Evolutionary conservation across 495 filamentous ascomycete genomes (phyloP).

Genomic region (Lasiosphaeria ovina): DNA sequence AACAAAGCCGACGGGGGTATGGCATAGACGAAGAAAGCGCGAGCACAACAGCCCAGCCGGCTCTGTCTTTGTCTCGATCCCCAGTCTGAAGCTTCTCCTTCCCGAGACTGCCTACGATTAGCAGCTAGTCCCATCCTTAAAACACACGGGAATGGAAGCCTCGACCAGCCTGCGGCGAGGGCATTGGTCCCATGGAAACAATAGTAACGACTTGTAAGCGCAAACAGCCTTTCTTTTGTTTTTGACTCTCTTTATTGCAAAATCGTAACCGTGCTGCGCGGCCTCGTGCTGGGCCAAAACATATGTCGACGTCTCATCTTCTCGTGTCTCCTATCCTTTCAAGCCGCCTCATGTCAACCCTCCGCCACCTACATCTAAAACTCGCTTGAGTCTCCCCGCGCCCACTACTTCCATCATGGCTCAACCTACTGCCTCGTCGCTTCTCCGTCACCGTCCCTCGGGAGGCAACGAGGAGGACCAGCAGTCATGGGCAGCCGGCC

Average conservation of each 20-base stretch:
- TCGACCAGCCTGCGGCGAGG: slow-evolving; percentile 6
- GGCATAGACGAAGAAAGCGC: slow-evolving; percentile 7
- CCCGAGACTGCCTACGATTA: not conserved
- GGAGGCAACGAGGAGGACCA: slow-evolving; percentile 2
- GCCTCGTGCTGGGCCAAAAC: no score
- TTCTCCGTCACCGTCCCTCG: not conserved
- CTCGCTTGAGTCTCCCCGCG: no score
- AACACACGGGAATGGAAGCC: slow-evolving; percentile 23
- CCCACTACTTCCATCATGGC: not conserved
- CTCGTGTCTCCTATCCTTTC: no score
- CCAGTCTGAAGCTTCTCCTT: not conserved
- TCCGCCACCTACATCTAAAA: no score
- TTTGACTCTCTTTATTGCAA: no score
- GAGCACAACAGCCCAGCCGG: not conserved
- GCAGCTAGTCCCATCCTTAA: no score
- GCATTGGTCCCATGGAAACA: no score
- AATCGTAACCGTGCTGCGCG: no score
- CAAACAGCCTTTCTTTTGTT: no score
- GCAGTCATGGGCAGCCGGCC: not conserved
- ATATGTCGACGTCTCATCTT: no score
- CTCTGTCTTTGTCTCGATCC: not conserved
- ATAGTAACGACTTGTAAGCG: no score
- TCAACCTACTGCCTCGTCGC: not conserved
- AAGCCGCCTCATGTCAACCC: no score
- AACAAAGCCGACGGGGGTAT: slow-evolving; percentile 10